phyloP scores from a whole-genome alignment of 1,284 basidiomycete genomes.

The Schizophyllum commune region DNA sequence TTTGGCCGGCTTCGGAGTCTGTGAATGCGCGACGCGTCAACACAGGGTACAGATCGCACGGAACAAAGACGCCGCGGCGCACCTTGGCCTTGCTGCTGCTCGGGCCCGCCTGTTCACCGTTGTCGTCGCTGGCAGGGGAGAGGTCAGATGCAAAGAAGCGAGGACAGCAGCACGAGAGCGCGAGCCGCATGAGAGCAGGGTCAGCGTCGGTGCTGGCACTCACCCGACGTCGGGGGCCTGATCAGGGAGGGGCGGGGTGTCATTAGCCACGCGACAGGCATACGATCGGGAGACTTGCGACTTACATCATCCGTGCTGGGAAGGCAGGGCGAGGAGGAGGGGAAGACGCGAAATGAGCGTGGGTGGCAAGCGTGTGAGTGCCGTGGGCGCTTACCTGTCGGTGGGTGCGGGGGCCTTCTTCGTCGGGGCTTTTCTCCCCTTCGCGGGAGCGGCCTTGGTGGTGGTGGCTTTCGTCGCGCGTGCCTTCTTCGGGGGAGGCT shows the following conservation, averaged over 20 bases:
- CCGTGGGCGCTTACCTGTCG: background rate
- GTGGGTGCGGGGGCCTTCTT: conserved; percentile 1
- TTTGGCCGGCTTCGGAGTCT: conserved; percentile 7
- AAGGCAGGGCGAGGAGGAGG: background rate
- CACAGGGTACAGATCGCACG: background rate
- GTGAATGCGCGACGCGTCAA: background rate
- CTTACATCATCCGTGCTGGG: background rate
- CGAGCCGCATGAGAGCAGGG: background rate
- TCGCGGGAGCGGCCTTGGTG: conserved; percentile 5
- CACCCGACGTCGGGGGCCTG: background rate
- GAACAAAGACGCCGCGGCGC: background rate
- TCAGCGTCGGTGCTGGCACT: background rate
- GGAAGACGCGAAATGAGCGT: background rate
- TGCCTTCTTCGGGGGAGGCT: conserved; percentile 4
- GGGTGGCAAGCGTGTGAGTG: background rate
- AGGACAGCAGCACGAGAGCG: no score
- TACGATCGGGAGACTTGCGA: background rate
- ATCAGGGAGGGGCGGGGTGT: background rate
- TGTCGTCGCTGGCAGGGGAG: background rate
- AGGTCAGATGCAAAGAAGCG: background rate
- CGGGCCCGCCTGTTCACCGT: background rate
- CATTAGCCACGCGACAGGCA: background rate
- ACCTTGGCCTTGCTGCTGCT: background rate
- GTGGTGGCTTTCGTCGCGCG: conserved; percentile 3
- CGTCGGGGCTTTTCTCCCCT: conserved; percentile 5